Percentiles rank a stretch among this genome's conserved stretches.
Evolutionary conservation across 768 basidiomycete species (phyloP).

Genomic region (Mycena pura): DNA sequence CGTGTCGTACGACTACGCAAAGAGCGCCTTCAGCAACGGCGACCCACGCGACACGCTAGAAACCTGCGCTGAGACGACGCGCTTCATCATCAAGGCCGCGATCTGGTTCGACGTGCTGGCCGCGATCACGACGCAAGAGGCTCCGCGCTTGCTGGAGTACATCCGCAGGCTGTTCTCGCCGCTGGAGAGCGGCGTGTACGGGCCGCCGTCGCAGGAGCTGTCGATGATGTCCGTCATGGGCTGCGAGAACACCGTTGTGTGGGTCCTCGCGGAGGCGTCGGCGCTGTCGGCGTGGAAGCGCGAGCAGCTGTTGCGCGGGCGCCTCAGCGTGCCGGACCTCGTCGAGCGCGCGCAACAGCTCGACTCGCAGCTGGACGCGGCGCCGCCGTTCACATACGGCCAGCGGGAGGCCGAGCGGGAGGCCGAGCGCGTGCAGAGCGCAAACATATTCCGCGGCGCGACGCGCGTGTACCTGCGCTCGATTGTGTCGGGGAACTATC

Average conservation of each 20-base stretch:
- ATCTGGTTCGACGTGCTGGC: slow-evolving; percentile 91
- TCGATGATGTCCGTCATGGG: slow-evolving; percentile 89
- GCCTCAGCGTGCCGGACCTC: slow-evolving; percentile 66
- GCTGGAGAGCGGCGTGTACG: slow-evolving; percentile 46
- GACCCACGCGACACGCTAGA: slow-evolving; percentile 54
- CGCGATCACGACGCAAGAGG: slow-evolving; percentile 67
- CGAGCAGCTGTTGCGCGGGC: slow-evolving; percentile 41
- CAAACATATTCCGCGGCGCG: slow-evolving; percentile 75
- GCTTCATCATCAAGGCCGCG: slow-evolving; percentile 81
- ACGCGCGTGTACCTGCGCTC: slow-evolving; percentile 78
- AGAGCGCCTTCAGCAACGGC: slow-evolving; percentile 49
- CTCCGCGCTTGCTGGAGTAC: slow-evolving; percentile 61
- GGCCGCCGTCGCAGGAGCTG: slow-evolving; percentile 43
- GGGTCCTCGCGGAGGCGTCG: slow-evolving; percentile 79
- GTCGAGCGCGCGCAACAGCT: slow-evolving; percentile 41
- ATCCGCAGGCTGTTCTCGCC: slow-evolving; percentile 66
- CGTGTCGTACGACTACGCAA: slow-evolving; percentile 64
- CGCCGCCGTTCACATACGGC: neutral
- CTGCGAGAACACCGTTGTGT: slow-evolving; percentile 79
- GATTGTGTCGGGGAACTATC: slow-evolving; percentile 77
- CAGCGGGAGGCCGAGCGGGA: slow-evolving; percentile 25
- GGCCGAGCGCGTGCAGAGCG: slow-evolving; percentile 52
- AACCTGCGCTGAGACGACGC: slow-evolving; percentile 55
- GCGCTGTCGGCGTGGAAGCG: slow-evolving; percentile 73
- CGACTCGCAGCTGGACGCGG: slow-evolving; percentile 12